Percentiles rank a stretch among this genome's conserved stretches.
These are phyloP conservation scores for Clavulina sp. DNA, from an alignment of 768 basidiomycete species.

Conservation along the genomic window DNA sequence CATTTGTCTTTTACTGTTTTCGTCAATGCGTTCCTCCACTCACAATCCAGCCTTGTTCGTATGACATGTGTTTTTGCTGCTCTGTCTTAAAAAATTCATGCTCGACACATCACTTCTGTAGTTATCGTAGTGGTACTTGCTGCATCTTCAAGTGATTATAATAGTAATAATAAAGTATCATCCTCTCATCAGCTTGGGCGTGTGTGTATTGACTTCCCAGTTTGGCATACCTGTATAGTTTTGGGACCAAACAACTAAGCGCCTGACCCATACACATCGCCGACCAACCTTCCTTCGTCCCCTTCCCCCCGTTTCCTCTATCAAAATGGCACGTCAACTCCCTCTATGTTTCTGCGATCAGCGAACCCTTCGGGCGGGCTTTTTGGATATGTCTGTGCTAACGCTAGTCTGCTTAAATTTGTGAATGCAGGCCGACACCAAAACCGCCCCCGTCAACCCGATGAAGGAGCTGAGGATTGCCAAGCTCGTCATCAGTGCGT, in stretches of 20 bases:
- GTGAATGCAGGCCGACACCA: conserved; percentile 55
- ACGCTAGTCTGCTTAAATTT: background rate
- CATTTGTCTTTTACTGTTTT: background rate
- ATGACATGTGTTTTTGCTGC: background rate
- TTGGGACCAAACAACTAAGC: background rate
- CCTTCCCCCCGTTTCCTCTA: background rate
- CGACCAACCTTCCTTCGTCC: too few species aligned
- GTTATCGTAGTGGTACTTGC: background rate
- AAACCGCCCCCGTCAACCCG: conserved; percentile 75
- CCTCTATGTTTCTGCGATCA: background rate
- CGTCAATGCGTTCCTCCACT: background rate
- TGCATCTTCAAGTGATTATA: background rate
- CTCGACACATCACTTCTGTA: background rate
- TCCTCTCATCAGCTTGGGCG: background rate
- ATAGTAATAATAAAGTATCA: background rate
- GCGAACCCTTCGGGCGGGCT: background rate
- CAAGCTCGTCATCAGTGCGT: conserved; percentile 99
- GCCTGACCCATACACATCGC: too few species aligned
- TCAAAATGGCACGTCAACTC: background rate
- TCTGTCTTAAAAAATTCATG: background rate
- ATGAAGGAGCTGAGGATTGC: conserved; percentile 95
- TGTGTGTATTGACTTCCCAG: background rate
- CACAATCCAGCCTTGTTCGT: background rate
- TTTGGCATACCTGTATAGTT: background rate
- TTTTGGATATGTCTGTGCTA: background rate